phyloP scores from a whole-genome alignment of 306 rosid genomes.

The Inga leiocalycina region DNA sequence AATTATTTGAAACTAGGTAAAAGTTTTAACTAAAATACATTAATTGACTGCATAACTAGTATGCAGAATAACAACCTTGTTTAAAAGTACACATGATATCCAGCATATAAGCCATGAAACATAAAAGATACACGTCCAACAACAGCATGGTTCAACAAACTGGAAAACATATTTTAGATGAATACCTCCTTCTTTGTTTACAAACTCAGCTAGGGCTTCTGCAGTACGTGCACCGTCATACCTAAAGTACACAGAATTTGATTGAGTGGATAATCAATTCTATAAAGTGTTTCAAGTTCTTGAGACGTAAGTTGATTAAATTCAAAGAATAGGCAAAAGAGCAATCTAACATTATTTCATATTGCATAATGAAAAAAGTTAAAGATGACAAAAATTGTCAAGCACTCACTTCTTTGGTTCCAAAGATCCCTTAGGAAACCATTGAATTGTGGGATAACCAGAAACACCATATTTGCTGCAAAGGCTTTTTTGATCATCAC shows the following conservation, averaged over 20 bases:
- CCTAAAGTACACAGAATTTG: slow-evolving; percentile 46
- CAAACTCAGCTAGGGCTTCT: slow-evolving; percentile 76
- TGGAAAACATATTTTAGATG: not conserved
- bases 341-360: not conserved
- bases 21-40: not conserved
- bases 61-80: slow-evolving; percentile 5
- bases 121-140: not conserved
- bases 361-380: not conserved
- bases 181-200: slow-evolving; percentile 77
- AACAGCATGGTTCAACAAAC: slow-evolving; percentile 21
- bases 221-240: slow-evolving; percentile 80
- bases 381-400: not conserved
- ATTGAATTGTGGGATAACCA: slow-evolving; percentile 84
- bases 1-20: not conserved
- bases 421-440: slow-evolving; percentile 86
- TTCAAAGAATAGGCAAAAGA: not conserved
- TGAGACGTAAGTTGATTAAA: slow-evolving; percentile 1
- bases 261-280: slow-evolving; percentile 21
- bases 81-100: not conserved
- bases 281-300: slow-evolving; percentile 13
- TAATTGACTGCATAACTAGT: slow-evolving; percentile 10
- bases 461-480: slow-evolving; percentile 81
- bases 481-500: slow-evolving; percentile 82
- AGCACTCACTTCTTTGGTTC: slow-evolving; percentile 75
- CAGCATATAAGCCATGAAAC: not conserved